Conservation (phyloP, 148 eudicot genomes). For the Camellia japonica region DNA sequence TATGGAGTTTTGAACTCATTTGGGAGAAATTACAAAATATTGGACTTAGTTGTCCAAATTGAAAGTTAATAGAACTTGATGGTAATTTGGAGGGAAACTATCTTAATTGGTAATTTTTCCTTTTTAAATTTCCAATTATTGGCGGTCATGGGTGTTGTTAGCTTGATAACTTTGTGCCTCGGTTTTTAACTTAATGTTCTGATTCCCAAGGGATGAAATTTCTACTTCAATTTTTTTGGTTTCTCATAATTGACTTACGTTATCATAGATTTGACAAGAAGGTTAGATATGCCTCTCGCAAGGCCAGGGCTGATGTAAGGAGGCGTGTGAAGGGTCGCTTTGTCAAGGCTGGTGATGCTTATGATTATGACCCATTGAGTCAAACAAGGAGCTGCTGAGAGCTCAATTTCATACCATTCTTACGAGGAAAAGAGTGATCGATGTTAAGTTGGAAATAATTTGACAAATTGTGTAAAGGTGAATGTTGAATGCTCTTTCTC, state of each 20-base stretch:
- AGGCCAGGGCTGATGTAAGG: constrained; percentile 89
- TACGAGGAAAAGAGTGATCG: neutral
- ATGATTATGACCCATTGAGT: constrained; percentile 78
- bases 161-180: neutral
- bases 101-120: too few species aligned
- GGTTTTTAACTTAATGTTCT: neutral
- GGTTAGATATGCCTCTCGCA: constrained; percentile 85
- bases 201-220: neutral
- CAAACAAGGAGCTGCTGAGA: constrained; percentile 61
- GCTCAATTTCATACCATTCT: constrained; percentile 22
- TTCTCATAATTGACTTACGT: neutral
- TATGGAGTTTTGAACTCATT: too few species aligned
- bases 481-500: constrained; percentile 1
- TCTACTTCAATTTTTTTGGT: neutral
- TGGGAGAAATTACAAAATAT: too few species aligned
- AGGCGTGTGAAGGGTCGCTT: constrained; percentile 90
- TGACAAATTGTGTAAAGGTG: neutral
- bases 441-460: constrained; percentile 7
- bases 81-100: too few species aligned
- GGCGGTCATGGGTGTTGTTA: neutral
- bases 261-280: constrained; percentile 65
- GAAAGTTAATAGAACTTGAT: too few species aligned
- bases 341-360: constrained; percentile 85
- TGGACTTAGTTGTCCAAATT: too few species aligned
- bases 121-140: neutral